Evolutionary conservation across 257 asterid genomes (phyloP).

Genomic region (Plectranthus barbatus): DNA sequence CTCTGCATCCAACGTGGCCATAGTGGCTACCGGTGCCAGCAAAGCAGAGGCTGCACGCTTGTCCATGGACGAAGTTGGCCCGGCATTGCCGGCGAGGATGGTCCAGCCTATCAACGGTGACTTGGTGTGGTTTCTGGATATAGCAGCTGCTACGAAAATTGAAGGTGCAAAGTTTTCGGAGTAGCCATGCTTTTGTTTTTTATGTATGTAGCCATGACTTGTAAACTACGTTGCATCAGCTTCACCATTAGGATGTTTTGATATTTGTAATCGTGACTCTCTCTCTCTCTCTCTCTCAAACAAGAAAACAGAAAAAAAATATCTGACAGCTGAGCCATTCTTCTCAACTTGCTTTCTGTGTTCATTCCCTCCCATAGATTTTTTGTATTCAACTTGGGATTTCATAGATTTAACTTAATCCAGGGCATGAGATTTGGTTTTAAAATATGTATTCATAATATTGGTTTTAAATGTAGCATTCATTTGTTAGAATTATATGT

Average conservation of each 20-base stretch:
- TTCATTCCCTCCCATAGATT: background rate
- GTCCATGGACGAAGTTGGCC: slow-evolving; percentile 38
- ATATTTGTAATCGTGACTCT: background rate
- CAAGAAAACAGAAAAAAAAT: background rate
- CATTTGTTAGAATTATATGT: too few relatives aligned
- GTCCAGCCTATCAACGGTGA: slow-evolving; percentile 59
- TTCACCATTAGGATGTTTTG: slow-evolving; percentile 14
- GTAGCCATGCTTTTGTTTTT: slow-evolving; percentile 29
- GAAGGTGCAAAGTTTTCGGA: slow-evolving; percentile 36
- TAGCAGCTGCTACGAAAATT: slow-evolving; percentile 62
- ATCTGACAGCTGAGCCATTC: background rate
- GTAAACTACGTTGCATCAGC: slow-evolving; percentile 21
- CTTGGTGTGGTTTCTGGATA: slow-evolving; percentile 81
- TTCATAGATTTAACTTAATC: too few relatives aligned
- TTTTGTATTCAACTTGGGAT: background rate
- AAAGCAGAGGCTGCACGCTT: slow-evolving; percentile 38
- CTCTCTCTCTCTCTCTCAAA: background rate
- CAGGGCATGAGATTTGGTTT: too few relatives aligned
- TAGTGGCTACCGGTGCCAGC: slow-evolving; percentile 49
- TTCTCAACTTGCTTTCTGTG: background rate
- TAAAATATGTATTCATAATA: too few relatives aligned
- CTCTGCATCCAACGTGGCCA: slow-evolving; percentile 49
- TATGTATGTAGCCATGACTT: slow-evolving; percentile 24
- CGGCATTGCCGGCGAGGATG: slow-evolving; percentile 54
- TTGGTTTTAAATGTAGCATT: too few relatives aligned